Base-by-base conservation (phyloP, 2,329 filamentous ascomycete species). In the Ascochyta koolunga region DNA sequence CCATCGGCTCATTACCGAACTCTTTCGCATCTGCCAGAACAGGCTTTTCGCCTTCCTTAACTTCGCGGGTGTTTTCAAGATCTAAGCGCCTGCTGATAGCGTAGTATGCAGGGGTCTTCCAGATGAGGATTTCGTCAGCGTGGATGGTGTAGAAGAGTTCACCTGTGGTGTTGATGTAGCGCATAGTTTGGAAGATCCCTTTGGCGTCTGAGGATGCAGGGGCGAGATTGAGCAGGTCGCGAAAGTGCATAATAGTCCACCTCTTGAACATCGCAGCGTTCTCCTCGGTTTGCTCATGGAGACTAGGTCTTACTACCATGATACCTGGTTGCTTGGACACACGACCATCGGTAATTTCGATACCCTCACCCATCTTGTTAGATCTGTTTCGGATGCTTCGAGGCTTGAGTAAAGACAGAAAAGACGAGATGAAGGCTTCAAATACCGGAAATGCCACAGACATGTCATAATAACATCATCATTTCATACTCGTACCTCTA, bases 191-290 rank as follows among this genome's bases (percentile, higher is more conserved):
- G 10, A 4, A 25, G 9, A 54, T 46, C 19, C 45, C 51, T 37
- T 31, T 13, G 6, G 19, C 4, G 45, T 50, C 6, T 22, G 33
- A 3, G 2, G 21, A 1, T 27, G 37, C 18, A 6, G 41, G 22
- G 5, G 24, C 8, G 24, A 27, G 31, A 3, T 50, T 38, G 3
- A 65, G 32, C 15, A 67, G n/a, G 38, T 67, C 64, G 43, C 54
- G 54, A 40, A 56, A 59, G 45, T 67, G 64, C 24, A 67, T 42
- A 27, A 59, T 51, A 0, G 63, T 62, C 64, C 64, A 67, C n/a
- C 59, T 50, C n/a, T 49, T 32, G 47, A 67, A 64, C 0, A 16
- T 54, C 2, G 19, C 27, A 0, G 54, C 41, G 11, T 54, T 55
- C 5, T 35, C 8, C 2, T 35, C 25, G 2, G 32, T 55, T 18